A percentile compares a stretch with the other conserved stretches of the same genome.
Conservation (phyloP, 2,329 filamentous ascomycete genomes). For the Setomelanomma holmii region DNA sequence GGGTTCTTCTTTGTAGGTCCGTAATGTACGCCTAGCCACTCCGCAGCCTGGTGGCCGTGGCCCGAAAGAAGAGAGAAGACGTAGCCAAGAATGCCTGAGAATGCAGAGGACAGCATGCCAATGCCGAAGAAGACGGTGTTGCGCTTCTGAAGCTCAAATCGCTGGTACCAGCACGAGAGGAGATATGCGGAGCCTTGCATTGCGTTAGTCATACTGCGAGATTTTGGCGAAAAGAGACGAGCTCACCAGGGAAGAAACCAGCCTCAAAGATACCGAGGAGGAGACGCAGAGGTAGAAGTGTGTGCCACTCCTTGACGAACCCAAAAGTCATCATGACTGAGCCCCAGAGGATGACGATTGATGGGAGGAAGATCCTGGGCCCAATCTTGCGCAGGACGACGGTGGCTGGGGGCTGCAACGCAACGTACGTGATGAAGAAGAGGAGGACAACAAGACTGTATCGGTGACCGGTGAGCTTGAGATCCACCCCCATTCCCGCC, state of each 20-base stretch:
- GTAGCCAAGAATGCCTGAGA: conserved; percentile 35
- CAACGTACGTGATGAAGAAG: conserved; percentile 37
- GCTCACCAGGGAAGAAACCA: conserved; percentile 35
- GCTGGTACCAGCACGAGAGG: conserved; percentile 66
- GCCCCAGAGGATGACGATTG: conserved; percentile 31
- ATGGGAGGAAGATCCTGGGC: conserved; percentile 27
- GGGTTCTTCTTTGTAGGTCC: conserved; percentile 30
- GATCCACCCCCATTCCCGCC: conserved; percentile 39
- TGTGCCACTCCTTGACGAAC: conserved; percentile 34
- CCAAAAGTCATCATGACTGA: conserved; percentile 31
- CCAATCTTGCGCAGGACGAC: conserved; percentile 32
- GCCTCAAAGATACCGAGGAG: conserved; percentile 35
- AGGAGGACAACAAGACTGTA: conserved; percentile 30
- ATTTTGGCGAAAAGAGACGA: neutral
- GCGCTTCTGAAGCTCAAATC: conserved; percentile 62
- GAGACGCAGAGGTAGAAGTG: conserved; percentile 28
- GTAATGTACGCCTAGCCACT: conserved; percentile 42
- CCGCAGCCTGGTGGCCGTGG: conserved; percentile 51
- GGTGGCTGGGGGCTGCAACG: conserved; percentile 31
- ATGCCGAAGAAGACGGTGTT: conserved; percentile 62
- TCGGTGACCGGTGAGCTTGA: conserved; percentile 34
- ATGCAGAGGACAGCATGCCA: conserved; percentile 32
- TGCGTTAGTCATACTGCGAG: conserved; percentile 5
- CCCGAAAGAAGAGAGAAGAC: conserved; percentile 55
- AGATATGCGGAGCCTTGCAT: conserved; percentile 52